phyloP scores from a whole-genome alignment of 352 stramenopile species.

The Globisporangium echinulatum region DNA sequence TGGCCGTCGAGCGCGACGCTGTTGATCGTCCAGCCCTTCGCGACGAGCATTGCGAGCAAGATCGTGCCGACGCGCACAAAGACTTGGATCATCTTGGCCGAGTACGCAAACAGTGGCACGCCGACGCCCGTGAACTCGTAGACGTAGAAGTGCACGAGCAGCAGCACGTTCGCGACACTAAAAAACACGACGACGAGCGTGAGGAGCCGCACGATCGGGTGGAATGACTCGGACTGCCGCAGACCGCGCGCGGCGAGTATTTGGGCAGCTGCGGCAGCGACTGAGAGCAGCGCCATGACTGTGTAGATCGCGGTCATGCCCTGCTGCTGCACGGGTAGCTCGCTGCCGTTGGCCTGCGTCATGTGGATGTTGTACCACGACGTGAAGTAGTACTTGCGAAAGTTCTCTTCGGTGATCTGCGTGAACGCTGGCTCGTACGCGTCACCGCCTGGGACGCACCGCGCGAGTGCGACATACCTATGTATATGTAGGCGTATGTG shows the following conservation, averaged over 20 bases:
- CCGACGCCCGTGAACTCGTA: conserved; percentile 60
- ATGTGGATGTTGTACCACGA: conserved; percentile 78
- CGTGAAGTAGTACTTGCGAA: conserved; percentile 74
- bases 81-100: conserved; percentile 59
- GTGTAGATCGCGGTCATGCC: conserved; percentile 49
- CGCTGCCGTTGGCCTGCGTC: conserved; percentile 51
- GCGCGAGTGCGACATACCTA: conserved; percentile 59
- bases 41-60: conserved; percentile 65
- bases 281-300: conserved; percentile 39
- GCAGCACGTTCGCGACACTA: conserved; percentile 46
- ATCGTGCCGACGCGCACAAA: conserved; percentile 69
- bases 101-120: conserved; percentile 63
- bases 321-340: conserved; percentile 64
- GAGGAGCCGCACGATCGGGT: conserved; percentile 69
- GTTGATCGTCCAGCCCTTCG: conserved; percentile 81
- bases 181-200: conserved; percentile 63
- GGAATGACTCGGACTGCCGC: conserved; percentile 62
- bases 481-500: not conserved
- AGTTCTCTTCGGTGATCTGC: conserved; percentile 63
- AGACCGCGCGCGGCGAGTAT: conserved; percentile 35
- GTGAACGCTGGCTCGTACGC: conserved; percentile 50
- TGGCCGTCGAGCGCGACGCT: conserved; percentile 50
- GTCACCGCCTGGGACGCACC: conserved; percentile 62
- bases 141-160: conserved; percentile 54
- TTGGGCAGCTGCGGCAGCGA: conserved; percentile 26